Percentiles rank a stretch among this genome's conserved stretches.
Conservation (phyloP, 1,139 yeast species). For the Pichia sp. region DNA sequence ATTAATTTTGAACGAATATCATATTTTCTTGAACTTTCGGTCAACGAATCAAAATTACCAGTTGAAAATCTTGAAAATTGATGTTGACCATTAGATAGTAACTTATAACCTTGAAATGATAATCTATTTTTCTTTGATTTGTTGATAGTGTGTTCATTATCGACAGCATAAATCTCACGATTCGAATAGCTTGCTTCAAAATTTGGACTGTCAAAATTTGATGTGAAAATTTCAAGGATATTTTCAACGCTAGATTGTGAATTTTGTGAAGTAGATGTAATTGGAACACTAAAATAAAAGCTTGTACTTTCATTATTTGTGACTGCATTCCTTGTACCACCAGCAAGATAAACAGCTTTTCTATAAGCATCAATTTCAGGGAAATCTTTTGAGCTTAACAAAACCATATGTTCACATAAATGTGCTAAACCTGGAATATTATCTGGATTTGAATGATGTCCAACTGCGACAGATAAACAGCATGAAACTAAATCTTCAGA, state of each 20-base stretch:
- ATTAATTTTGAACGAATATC: constrained; percentile 27
- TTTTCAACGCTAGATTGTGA: constrained; percentile 35
- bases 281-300: constrained; percentile 54
- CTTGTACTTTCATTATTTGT: constrained; percentile 62
- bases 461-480: constrained; percentile 51
- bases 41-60: constrained; percentile 36
- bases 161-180: constrained; percentile 52
- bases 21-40: constrained; percentile 17
- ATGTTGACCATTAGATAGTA: constrained; percentile 39
- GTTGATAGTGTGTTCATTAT: constrained; percentile 59
- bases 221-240: constrained; percentile 44
- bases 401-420: constrained; percentile 64
- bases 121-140: constrained; percentile 38
- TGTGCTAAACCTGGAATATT: constrained; percentile 60
- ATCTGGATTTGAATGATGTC: constrained; percentile 58
- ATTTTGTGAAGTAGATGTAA: constrained; percentile 15
- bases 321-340: constrained; percentile 58
- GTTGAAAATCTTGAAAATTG: constrained; percentile 44
- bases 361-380: constrained; percentile 45
- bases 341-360: constrained; percentile 37
- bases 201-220: constrained; percentile 44
- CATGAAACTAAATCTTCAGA: constrained; percentile 39
- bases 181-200: constrained; percentile 39
- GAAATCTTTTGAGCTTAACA: constrained; percentile 50
- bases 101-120: constrained; percentile 51